Evolutionary conservation across 331 rosid genomes (phyloP).

Genomic region (Dryas integrifolia): DNA sequence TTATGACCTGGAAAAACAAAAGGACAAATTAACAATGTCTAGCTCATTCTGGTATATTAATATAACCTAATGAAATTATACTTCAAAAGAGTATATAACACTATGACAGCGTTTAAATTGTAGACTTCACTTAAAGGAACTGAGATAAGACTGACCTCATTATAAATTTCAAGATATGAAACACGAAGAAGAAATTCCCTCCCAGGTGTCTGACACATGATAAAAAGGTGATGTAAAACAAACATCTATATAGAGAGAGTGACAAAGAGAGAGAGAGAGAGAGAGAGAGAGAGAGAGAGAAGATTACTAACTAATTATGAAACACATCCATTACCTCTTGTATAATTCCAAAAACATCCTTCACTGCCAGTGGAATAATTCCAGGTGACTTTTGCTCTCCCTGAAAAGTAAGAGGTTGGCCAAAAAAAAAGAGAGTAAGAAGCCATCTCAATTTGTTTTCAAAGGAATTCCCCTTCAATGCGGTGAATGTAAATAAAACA

Average conservation of each 20-base stretch:
- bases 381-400: slow-evolving; percentile 63
- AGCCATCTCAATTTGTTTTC: not conserved
- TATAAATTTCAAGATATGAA: slow-evolving; percentile 53
- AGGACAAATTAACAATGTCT: too few relatives aligned
- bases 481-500: not conserved
- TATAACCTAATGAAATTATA: not conserved
- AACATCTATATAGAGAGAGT: not conserved
- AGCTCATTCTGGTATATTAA: not conserved
- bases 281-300: not conserved
- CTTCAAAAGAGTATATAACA: slow-evolving; percentile 5
- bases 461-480: not conserved
- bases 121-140: not conserved
- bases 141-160: slow-evolving; percentile 39
- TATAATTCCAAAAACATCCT: slow-evolving; percentile 56
- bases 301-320: not conserved
- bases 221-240: slow-evolving; percentile 12
- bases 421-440: not conserved
- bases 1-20: slow-evolving; percentile 42
- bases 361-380: slow-evolving; percentile 50
- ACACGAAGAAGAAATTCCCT: slow-evolving; percentile 60
- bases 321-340: slow-evolving; percentile 42
- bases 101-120: not conserved
- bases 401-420: slow-evolving; percentile 2
- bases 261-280: not conserved
- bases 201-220: slow-evolving; percentile 42